These are phyloP conservation scores for Mortierella polycephala DNA, from an alignment of 371 early-diverging fungal genomes.

Conservation along the genomic window DNA sequence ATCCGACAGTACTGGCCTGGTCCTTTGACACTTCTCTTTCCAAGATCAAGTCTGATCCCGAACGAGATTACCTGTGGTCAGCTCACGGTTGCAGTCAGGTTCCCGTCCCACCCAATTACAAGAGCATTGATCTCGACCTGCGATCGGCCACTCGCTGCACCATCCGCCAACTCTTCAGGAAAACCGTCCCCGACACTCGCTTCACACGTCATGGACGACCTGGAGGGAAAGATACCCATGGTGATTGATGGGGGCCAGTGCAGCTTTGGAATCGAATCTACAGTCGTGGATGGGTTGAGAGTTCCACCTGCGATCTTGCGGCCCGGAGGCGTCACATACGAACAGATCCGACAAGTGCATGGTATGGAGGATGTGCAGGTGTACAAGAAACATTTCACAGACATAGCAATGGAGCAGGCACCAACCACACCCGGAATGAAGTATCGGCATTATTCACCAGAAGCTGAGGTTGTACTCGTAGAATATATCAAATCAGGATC, in stretches of 20 bases:
- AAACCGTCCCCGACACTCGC: conserved; percentile 97
- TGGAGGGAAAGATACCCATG: conserved; percentile 84
- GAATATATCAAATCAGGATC: conserved; percentile 48
- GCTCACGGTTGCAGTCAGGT: conserved; percentile 93
- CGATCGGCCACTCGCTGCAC: conserved; percentile 97
- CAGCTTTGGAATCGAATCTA: conserved; percentile 95
- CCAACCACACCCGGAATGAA: conserved; percentile 99
- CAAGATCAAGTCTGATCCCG: conserved; percentile 76
- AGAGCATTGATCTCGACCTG: conserved; percentile 88
- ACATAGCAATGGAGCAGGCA: conserved; percentile 72
- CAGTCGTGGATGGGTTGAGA: conserved; percentile 90
- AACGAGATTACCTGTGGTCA: conserved; percentile 88
- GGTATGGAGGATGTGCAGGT: conserved; percentile 75
- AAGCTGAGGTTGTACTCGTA: conserved; percentile 85
- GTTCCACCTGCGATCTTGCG: conserved; percentile 88
- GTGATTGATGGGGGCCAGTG: conserved; percentile 96
- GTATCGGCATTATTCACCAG: conserved; percentile 98
- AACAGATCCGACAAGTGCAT: conserved; percentile 67
- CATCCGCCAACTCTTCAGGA: conserved; percentile 99
- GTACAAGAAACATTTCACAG: conserved; percentile 83
- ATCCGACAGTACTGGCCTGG: conserved; percentile 97
- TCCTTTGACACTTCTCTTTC: conserved; percentile 95
- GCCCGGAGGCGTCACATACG: conserved; percentile 98
- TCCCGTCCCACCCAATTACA: conserved; percentile 94
- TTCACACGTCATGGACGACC: conserved; percentile 91